phyloP scores from a whole-genome alignment of 2,329 filamentous ascomycete genomes.

The Moelleriella libera region DNA sequence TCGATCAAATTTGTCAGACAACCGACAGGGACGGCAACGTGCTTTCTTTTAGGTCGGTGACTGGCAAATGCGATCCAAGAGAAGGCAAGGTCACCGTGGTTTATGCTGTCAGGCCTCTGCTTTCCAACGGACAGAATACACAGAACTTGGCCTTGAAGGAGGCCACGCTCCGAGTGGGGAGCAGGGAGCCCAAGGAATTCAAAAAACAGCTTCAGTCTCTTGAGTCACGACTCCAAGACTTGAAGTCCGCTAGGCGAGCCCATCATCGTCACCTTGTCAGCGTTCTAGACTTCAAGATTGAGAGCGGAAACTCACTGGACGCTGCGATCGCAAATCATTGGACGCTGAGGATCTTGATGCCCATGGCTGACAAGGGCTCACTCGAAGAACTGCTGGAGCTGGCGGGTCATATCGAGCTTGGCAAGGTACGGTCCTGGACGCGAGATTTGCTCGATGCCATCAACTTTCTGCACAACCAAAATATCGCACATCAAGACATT shows the following conservation, averaged over 20 bases:
- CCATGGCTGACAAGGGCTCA: conserved; percentile 70
- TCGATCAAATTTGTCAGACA: conserved; percentile 53
- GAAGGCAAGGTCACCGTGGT: conserved; percentile 53
- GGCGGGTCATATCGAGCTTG: conserved; percentile 57
- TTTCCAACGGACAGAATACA: conserved; percentile 37
- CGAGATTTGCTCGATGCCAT: conserved; percentile 80
- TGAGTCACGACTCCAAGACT: conserved; percentile 60
- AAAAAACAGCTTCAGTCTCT: conserved; percentile 65
- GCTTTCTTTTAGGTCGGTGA: conserved; percentile 56
- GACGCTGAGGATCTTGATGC: conserved; percentile 62
- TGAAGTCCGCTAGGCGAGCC: conserved; percentile 61
- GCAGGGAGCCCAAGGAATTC: conserved; percentile 46
- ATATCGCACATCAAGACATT: conserved; percentile 71
- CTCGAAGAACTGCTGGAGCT: conserved; percentile 71
- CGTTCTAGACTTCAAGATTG: conserved; percentile 72
- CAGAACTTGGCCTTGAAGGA: conserved; percentile 64
- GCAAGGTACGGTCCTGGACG: conserved; percentile 78
- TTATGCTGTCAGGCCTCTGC: conserved; percentile 58
- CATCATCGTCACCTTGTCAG: conserved; percentile 66
- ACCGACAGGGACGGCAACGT: conserved; percentile 49
- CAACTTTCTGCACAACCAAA: conserved; percentile 73
- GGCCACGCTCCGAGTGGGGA: conserved; percentile 41
- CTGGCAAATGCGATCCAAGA: conserved; percentile 52
- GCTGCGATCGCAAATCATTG: conserved; percentile 31
- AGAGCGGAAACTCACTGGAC: conserved; percentile 32